A percentile compares a stretch with the other conserved stretches of the same genome.
These are phyloP conservation scores for Tolypocladium inflatum DNA, from an alignment of 2,329 filamentous ascomycete species.

Conservation along the genomic window DNA sequence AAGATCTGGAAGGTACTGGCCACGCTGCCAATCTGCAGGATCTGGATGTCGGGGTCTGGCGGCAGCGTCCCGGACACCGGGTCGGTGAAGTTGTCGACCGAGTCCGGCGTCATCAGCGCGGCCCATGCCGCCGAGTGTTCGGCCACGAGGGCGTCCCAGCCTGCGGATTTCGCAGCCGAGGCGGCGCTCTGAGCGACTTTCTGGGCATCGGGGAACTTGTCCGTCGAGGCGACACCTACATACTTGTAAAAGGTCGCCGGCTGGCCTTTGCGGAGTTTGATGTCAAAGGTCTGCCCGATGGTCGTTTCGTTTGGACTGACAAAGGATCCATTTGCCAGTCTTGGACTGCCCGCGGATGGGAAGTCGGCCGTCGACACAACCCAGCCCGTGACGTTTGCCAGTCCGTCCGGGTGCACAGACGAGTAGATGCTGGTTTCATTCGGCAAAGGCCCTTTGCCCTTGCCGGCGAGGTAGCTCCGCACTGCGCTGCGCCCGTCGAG, in stretches of 20 bases:
- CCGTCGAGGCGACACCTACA: constrained; percentile 57
- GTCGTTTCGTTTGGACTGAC: constrained; percentile 51
- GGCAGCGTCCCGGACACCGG: constrained; percentile 47
- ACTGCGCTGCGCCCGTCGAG: constrained; percentile 61
- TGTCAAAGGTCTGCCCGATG: constrained; percentile 49
- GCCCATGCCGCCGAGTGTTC: constrained; percentile 56
- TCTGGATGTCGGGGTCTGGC: constrained; percentile 42
- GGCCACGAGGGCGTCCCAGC: constrained; percentile 43
- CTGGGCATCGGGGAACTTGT: constrained; percentile 53
- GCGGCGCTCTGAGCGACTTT: constrained; percentile 46
- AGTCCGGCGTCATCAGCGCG: constrained; percentile 46
- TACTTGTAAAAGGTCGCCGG: constrained; percentile 53
- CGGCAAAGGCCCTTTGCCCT: constrained; percentile 36
- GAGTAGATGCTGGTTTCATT: constrained; percentile 50
- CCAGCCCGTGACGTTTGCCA: constrained; percentile 50
- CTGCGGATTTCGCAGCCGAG: constrained; percentile 30
- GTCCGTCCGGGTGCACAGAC: constrained; percentile 52
- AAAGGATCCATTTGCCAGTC: constrained; percentile 15
- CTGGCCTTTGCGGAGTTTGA: constrained; percentile 42
- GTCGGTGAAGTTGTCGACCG: constrained; percentile 51
- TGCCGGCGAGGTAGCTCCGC: constrained; percentile 41
- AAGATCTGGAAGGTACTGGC: constrained; percentile 48
- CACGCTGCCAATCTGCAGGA: constrained; percentile 41
- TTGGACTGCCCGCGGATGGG: constrained; percentile 29
- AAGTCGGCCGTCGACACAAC: constrained; percentile 36